Percentiles rank a stretch among this genome's conserved stretches.
phyloP scores from a whole-genome alignment of 2,329 filamentous ascomycete species.

The Talaromyces sp. region DNA sequence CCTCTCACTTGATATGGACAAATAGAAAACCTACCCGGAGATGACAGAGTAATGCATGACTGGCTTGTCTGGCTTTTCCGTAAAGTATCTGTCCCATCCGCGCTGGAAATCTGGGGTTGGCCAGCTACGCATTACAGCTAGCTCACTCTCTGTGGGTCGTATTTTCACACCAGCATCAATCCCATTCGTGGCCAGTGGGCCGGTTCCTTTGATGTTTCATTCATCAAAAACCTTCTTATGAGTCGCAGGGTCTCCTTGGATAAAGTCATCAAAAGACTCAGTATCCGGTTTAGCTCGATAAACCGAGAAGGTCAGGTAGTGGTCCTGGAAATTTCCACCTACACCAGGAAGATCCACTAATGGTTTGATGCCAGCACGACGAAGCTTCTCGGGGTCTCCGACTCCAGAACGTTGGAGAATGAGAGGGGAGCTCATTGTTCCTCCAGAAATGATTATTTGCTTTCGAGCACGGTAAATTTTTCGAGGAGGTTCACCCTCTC shows the following conservation, averaged over 20 bases:
- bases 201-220: constrained; percentile 74
- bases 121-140: constrained; percentile 64
- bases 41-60: constrained; percentile 83
- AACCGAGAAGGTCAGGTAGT: constrained; percentile 65
- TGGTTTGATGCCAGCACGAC: constrained; percentile 61
- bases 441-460: constrained; percentile 67
- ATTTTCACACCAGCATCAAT: constrained; percentile 78
- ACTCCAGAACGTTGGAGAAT: constrained; percentile 72
- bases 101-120: constrained; percentile 67
- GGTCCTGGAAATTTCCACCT: constrained; percentile 71
- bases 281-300: constrained; percentile 68
- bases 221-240: constrained; percentile 71
- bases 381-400: constrained; percentile 66
- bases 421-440: constrained; percentile 66
- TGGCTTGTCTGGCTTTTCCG: constrained; percentile 77
- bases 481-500: constrained; percentile 46
- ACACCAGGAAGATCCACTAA: constrained; percentile 67
- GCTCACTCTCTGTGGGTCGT: constrained; percentile 62
- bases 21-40: constrained; percentile 39
- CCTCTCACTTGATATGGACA: not conserved
- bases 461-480: constrained; percentile 63
- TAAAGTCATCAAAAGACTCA: constrained; percentile 76
- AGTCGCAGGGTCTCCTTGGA: constrained; percentile 64
- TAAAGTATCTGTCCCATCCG: constrained; percentile 77
- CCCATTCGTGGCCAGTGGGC: constrained; percentile 69